A percentile compares a stretch with the other conserved stretches of the same genome.
Conservation (phyloP, 441 rosid genomes). For the Manihot esculenta region DNA sequence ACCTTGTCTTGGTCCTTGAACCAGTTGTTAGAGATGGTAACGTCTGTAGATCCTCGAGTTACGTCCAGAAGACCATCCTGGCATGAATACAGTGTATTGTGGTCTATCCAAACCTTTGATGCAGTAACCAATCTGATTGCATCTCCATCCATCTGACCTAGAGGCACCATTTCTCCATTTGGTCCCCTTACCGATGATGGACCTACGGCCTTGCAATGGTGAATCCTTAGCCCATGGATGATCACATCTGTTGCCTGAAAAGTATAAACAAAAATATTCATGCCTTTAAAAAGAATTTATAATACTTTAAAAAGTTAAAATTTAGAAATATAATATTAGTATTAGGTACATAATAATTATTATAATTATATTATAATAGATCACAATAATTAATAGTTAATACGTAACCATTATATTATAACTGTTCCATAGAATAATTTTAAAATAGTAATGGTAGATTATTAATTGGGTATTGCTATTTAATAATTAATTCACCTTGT, state of each 20-base stretch:
- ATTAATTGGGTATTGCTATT: too few species aligned
- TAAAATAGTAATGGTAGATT: too few species aligned
- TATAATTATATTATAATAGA: too few species aligned
- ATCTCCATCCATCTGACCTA: constrained; percentile 63
- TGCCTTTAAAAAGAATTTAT: too few species aligned
- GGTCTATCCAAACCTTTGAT: constrained; percentile 77
- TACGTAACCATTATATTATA: too few species aligned
- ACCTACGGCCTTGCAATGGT: constrained; percentile 54
- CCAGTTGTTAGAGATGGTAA: constrained; percentile 79
- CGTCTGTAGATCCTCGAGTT: constrained; percentile 57
- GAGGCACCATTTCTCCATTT: constrained; percentile 32
- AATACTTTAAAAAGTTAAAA: too few species aligned
- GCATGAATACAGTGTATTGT: constrained; percentile 63
- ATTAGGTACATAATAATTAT: too few species aligned
- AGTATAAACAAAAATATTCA: too few species aligned
- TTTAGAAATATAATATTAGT: too few species aligned
- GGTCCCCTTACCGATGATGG: constrained; percentile 62
- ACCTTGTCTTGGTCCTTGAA: constrained; percentile 82
- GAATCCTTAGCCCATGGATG: constrained; percentile 69
- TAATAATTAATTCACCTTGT: too few species aligned
- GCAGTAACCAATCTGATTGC: constrained; percentile 64
- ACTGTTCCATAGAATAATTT: too few species aligned
- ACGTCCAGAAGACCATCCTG: constrained; percentile 82
- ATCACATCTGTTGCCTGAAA: constrained; percentile 55
- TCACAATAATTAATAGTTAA: too few species aligned